A percentile compares a stretch with the other conserved stretches of the same genome.
phyloP scores from a whole-genome alignment of 108 stramenopile species.

The Chaetoceros tenuissimus region DNA sequence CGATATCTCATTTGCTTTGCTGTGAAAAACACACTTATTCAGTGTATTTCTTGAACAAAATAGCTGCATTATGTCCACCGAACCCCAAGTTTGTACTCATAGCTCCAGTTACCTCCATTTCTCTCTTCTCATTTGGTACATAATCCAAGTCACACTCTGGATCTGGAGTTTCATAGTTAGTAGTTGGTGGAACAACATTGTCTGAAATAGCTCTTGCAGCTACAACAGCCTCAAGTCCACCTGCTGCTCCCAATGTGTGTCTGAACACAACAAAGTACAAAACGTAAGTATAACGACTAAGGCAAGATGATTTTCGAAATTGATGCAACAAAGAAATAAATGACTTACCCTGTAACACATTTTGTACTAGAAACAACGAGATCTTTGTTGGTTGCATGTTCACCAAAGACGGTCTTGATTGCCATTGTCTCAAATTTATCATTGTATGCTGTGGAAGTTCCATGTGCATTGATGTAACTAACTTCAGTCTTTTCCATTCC shows the following conservation, averaged over 20 bases:
- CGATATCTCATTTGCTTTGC: too few species aligned
- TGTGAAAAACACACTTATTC: too few species aligned
- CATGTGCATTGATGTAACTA: slow-evolving; percentile 93
- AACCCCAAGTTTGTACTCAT: slow-evolving; percentile 97
- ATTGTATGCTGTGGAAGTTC: slow-evolving; percentile 94
- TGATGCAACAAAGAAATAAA: too few species aligned
- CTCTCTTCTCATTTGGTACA: slow-evolving; percentile 85
- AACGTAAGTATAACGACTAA: too few species aligned
- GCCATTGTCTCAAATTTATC: slow-evolving; percentile 98
- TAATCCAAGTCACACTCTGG: slow-evolving; percentile 95
- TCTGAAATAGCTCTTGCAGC: slow-evolving; percentile 71
- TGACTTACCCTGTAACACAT: slow-evolving; percentile 92
- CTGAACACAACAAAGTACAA: too few species aligned
- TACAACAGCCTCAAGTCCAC: slow-evolving; percentile 92
- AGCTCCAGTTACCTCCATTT: slow-evolving; percentile 83
- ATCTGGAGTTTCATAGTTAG: slow-evolving; percentile 92
- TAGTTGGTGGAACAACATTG: slow-evolving; percentile 88
- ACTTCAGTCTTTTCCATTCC: slow-evolving; percentile 77
- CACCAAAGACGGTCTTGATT: slow-evolving; percentile 86
- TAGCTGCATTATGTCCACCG: slow-evolving; percentile 98
- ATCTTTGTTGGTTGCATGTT: slow-evolving; percentile 73
- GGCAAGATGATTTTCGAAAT: too few species aligned
- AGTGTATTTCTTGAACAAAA: slow-evolving; percentile 87
- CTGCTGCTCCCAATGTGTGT: slow-evolving; percentile 95
- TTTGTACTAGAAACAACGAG: slow-evolving; percentile 90